phyloP scores from a whole-genome alignment of 305 asterid genomes.

The Andrographis paniculata region DNA sequence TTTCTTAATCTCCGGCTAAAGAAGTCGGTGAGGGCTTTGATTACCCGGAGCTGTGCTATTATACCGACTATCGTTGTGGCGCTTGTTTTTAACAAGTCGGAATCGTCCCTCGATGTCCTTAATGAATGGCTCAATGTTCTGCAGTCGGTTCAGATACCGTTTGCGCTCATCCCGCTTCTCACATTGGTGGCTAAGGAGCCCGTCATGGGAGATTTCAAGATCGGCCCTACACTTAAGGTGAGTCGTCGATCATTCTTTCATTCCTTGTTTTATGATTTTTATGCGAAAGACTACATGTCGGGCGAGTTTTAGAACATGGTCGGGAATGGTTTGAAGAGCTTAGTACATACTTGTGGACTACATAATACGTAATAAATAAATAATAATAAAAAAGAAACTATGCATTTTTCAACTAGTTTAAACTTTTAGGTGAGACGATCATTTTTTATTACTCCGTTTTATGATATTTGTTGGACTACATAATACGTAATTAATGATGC shows the following conservation, averaged over 20 bases:
- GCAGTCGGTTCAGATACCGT: constrained; percentile 91
- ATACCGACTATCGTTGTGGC: constrained; percentile 84
- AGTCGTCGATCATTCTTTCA: constrained; percentile 6
- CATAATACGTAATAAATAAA: too few relatives aligned
- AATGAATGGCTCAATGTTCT: constrained; percentile 97
- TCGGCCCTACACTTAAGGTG: constrained; percentile 68
- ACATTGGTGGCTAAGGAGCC: constrained; percentile 83
- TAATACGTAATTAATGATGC: too few relatives aligned
- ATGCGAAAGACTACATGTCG: too few relatives aligned
- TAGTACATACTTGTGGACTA: too few relatives aligned
- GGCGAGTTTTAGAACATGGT: too few relatives aligned
- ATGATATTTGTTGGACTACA: too few relatives aligned
- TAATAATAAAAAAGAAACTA: too few relatives aligned
- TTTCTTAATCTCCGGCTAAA: constrained; percentile 76
- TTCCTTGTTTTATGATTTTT: background rate
- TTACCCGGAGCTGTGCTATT: constrained; percentile 93
- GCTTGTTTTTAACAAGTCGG: constrained; percentile 71
- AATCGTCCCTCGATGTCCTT: constrained; percentile 64
- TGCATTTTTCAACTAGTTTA: too few relatives aligned
- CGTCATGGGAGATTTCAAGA: constrained; percentile 37
- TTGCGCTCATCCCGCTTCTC: constrained; percentile 90
- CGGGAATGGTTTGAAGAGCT: too few relatives aligned
- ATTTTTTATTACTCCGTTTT: too few relatives aligned
- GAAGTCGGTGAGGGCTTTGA: constrained; percentile 29
- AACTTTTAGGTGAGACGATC: too few relatives aligned